Evolutionary conservation across 73 alveolate genomes (phyloP).

Genomic region (Breviolum minutum): DNA sequence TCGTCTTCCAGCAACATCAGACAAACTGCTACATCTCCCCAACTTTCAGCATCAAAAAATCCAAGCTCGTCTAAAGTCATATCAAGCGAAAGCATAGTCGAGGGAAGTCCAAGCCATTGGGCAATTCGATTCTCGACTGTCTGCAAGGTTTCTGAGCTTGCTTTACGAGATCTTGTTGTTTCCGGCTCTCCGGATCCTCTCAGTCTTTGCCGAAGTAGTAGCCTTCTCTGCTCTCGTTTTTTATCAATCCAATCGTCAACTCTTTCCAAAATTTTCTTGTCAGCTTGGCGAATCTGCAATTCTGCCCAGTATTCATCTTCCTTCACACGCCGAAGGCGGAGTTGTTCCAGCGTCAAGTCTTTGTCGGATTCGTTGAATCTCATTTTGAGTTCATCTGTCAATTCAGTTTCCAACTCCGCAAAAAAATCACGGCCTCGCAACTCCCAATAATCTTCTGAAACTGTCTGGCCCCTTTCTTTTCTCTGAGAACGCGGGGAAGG

Average conservation of each 20-base stretch:
- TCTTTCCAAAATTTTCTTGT: conserved; percentile 21
- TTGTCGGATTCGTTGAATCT: conserved; percentile 77
- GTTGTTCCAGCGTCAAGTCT: conserved; percentile 37
- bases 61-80: conserved; percentile 78
- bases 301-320: conserved; percentile 79
- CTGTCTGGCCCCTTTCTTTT: conserved; percentile 71
- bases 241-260: conserved; percentile 55
- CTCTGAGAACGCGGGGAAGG: conserved; percentile 19
- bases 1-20: conserved; percentile 59
- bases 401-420: conserved; percentile 64
- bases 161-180: neutral
- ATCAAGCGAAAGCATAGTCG: conserved; percentile 44
- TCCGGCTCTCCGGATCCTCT: neutral
- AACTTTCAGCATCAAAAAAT: conserved; percentile 41
- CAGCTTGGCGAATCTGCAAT: conserved; percentile 69
- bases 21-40: conserved; percentile 63
- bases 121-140: conserved; percentile 53
- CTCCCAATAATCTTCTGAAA: conserved; percentile 79
- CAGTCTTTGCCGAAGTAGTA: conserved; percentile 12
- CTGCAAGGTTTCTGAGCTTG: conserved; percentile 6
- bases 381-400: conserved; percentile 76
- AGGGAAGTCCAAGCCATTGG: conserved; percentile 85
- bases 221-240: conserved; percentile 61
- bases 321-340: conserved; percentile 6
- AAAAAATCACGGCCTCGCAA: conserved; percentile 83